phyloP scores from a whole-genome alignment of 2,329 filamentous ascomycete genomes.

The Penicillium digitatum region DNA sequence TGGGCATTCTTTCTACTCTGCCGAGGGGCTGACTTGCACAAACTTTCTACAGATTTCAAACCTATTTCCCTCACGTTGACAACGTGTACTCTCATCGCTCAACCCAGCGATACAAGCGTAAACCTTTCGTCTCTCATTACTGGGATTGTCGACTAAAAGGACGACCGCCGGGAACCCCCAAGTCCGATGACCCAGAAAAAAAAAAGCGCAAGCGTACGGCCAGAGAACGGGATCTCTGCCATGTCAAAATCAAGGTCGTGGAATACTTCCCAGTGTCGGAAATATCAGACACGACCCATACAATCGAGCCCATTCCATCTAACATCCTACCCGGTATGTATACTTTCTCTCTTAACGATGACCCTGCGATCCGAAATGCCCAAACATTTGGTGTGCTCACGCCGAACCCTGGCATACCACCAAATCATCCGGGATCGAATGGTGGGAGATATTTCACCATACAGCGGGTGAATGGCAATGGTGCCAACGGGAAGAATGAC shows the following conservation, averaged over 20 bases:
- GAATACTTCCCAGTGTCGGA: slow-evolving; percentile 61
- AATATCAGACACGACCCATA: slow-evolving; percentile 21
- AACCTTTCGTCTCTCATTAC: slow-evolving; percentile 78
- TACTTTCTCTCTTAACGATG: slow-evolving; percentile 19
- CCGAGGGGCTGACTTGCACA: not conserved
- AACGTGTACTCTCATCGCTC: slow-evolving; percentile 82
- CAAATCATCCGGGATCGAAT: slow-evolving; percentile 46
- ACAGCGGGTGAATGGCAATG: slow-evolving; percentile 72
- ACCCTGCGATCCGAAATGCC: slow-evolving; percentile 8
- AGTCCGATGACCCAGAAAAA: slow-evolving; percentile 74
- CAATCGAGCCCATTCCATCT: slow-evolving; percentile 20
- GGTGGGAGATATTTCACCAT: slow-evolving; percentile 66
- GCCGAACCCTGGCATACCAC: slow-evolving; percentile 39
- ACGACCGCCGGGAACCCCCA: slow-evolving; percentile 71
- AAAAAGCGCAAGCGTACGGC: slow-evolving; percentile 75
- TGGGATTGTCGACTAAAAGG: slow-evolving; percentile 82
- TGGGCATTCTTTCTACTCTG: not conserved
- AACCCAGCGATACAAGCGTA: slow-evolving; percentile 75
- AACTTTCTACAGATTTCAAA: slow-evolving; percentile 58
- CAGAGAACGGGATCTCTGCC: slow-evolving; percentile 73
- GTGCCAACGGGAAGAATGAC: slow-evolving; percentile 67
- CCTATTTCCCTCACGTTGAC: slow-evolving; percentile 78
- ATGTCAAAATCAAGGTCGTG: slow-evolving; percentile 82
- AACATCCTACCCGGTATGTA: slow-evolving; percentile 25
- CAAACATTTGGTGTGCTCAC: slow-evolving; percentile 45